Evolutionary conservation across 169 alveolate species (phyloP).

Genomic region (Cyclospora cayetanensis): DNA sequence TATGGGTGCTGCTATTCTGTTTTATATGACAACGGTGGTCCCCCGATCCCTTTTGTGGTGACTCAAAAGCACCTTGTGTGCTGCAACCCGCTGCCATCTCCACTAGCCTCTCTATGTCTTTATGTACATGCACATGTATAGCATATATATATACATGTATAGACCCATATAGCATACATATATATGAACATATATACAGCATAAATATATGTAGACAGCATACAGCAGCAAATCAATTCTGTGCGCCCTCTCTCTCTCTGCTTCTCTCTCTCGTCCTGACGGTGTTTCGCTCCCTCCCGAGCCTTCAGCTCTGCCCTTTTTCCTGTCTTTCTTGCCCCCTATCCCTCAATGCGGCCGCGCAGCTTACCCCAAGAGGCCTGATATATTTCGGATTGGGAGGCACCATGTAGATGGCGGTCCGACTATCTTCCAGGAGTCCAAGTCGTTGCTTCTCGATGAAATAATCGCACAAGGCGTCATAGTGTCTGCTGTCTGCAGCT

Average conservation of each 20-base stretch:
- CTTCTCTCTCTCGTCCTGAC: too few species aligned
- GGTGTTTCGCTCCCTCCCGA: background rate
- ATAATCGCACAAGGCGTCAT: conserved; percentile 81
- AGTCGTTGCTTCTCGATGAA: conserved; percentile 78
- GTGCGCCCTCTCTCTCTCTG: background rate
- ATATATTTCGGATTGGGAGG: conserved; percentile 78
- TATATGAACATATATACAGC: background rate
- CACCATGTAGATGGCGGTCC: conserved; percentile 79
- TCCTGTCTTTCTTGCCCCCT: background rate
- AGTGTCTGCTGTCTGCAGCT: conserved; percentile 76
- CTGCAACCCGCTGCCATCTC: too few species aligned
- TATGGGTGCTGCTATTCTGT: background rate
- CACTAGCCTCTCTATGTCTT: too few species aligned
- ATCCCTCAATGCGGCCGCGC: too few species aligned
- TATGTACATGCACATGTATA: too few species aligned
- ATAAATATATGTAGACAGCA: background rate
- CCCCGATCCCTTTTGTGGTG: background rate
- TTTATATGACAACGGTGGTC: background rate
- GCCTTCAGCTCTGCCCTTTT: background rate
- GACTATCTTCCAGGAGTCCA: conserved; percentile 79
- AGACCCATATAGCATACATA: background rate
- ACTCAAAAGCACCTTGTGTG: too few species aligned
- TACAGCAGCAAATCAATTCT: background rate
- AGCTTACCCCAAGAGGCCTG: conserved; percentile 59
- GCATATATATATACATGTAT: background rate